Evolutionary conservation across 495 filamentous ascomycete genomes (phyloP).

Genomic region (Xylaria sp.): DNA sequence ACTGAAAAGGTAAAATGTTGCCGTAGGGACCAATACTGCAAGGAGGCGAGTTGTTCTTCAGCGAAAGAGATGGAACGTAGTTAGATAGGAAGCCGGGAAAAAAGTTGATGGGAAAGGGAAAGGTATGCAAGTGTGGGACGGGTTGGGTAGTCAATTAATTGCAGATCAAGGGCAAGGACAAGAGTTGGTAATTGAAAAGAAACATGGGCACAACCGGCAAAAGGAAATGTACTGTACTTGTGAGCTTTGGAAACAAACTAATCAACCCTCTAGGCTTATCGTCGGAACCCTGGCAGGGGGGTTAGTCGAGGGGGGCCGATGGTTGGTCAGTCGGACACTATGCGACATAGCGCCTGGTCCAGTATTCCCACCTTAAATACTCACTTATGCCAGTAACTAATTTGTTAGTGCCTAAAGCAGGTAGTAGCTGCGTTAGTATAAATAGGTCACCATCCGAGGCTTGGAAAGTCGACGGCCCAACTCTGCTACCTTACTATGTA

Average conservation of each 20-base stretch:
- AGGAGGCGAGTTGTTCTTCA: conserved; percentile 4
- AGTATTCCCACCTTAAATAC: conserved; percentile 14
- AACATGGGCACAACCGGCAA: conserved; percentile 26
- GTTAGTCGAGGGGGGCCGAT: not conserved
- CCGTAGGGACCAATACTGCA: not conserved
- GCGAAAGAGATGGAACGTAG: not conserved
- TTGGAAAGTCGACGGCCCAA: not conserved
- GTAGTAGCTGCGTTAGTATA: not conserved
- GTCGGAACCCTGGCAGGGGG: conserved; percentile 21
- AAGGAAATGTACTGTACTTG: conserved; percentile 20
- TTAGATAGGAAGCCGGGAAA: not conserved
- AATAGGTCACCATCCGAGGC: not conserved
- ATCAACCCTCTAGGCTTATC: conserved; percentile 22
- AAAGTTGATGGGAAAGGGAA: conserved; percentile 22
- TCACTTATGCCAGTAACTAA: conserved; percentile 16
- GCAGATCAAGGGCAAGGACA: conserved; percentile 24
- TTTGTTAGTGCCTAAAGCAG: conserved; percentile 2
- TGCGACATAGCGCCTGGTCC: conserved; percentile 18
- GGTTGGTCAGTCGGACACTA: conserved; percentile 5
- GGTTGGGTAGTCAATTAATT: conserved; percentile 29
- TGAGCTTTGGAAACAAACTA: conserved; percentile 24
- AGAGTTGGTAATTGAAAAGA: conserved; percentile 31
- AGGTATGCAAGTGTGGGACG: conserved; percentile 27
- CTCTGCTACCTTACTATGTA: conserved; percentile 1
- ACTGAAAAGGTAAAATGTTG: not conserved